These are phyloP conservation scores for Pestalotiopsis sp. DNA, from an alignment of 2,329 filamentous ascomycete genomes.

Conservation along the genomic window DNA sequence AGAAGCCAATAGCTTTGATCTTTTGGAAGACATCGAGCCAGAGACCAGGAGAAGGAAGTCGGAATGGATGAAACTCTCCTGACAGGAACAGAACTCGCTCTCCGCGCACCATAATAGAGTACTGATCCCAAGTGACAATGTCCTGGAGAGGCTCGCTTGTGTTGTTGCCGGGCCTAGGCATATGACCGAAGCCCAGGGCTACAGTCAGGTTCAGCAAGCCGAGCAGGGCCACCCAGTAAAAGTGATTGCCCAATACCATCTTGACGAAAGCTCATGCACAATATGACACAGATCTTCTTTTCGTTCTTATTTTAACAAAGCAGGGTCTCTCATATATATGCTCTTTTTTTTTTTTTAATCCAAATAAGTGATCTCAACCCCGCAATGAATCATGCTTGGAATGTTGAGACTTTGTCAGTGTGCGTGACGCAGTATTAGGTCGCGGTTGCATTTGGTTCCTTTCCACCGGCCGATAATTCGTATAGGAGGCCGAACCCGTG, in stretches of 20 bases:
- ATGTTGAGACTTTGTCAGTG: too few relatives aligned
- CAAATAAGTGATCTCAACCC: too few relatives aligned
- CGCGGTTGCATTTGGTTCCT: too few relatives aligned
- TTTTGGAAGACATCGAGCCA: slow-evolving; percentile 79
- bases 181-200: background rate
- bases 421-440: too few relatives aligned
- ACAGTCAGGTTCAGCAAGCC: background rate
- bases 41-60: slow-evolving; percentile 46
- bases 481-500: too few relatives aligned
- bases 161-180: background rate
- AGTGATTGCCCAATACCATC: background rate
- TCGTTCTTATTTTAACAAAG: too few relatives aligned
- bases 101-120: slow-evolving; percentile 71
- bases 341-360: too few relatives aligned
- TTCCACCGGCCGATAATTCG: too few relatives aligned
- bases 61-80: slow-evolving; percentile 73
- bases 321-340: background rate
- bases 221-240: background rate
- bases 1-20: slow-evolving; percentile 78
- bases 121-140: slow-evolving; percentile 69
- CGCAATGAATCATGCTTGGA: too few relatives aligned
- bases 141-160: background rate
- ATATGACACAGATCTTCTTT: too few relatives aligned
- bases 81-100: slow-evolving; percentile 73
- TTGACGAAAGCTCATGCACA: background rate